Evolutionary conservation across 306 rosid species (phyloP), one percentile per base, ranked within the genome.

Genomic region (Prinsepia uniflora): DNA sequence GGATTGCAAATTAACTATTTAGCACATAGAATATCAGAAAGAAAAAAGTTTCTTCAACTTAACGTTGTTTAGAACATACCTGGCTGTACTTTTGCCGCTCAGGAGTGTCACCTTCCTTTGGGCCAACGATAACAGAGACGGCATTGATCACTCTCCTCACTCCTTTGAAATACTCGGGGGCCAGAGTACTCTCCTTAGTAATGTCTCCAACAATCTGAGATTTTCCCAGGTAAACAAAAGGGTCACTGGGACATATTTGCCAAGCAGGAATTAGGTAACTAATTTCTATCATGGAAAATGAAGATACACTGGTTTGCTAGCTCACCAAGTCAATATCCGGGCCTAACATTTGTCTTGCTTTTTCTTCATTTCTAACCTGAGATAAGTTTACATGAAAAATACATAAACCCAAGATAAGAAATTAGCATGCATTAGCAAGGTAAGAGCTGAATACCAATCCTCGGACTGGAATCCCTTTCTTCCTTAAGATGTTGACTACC

Each of bases 101-200:
- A 52, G 97, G 97, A 79, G 98, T 94, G 80, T 83, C 86, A 47
- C 98, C 98, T 87, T 94, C 98, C 84, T 94, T 90, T 46, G 98
- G 98, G 30, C 98, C 98, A 75, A 94, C 96, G 74, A 90, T 94
- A 75, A 94, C 97, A 61, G 98, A 88, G 77, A 81, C 90, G 48
- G 88, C 88, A 79, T 90, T 94, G 74, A 94, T 84, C 65, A 94
- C 90, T 73, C 81, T 94, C 87, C 85, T 88, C 75, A 90, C 97
- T 75, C 97, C 97, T 80, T 86, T 86, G 71, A 90, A 94, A 80
- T 77, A 81, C 70, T 89, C 92, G 34, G 97, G 92, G 47, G 68
- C 71, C 80, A 94, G 78, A 57, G 94, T 90, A 83, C 84, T 81
- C 81, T 81, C 90, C 82, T 84, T 84, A 52, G 98, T 90, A 49